Conservation (phyloP, 2,329 filamentous ascomycete genomes). For the Ophiocordyceps camponoti-leonardi region DNA sequence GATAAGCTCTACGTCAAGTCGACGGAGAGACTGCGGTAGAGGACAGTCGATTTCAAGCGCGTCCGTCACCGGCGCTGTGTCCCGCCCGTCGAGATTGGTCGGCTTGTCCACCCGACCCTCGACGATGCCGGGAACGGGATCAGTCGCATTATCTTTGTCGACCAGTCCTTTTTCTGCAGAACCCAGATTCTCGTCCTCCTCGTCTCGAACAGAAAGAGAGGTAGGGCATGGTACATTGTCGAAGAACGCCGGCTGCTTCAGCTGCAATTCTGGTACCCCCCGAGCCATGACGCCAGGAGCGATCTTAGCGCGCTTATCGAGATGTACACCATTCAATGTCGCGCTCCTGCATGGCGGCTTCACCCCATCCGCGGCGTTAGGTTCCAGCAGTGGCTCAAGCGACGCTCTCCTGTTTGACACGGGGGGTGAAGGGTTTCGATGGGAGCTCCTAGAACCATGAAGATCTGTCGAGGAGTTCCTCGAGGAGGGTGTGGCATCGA, state of each 20-base stretch:
- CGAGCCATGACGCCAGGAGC: slow-evolving; percentile 9
- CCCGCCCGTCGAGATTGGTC: slow-evolving; percentile 5
- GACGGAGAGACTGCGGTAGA: slow-evolving; percentile 39
- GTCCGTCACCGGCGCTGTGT: slow-evolving; percentile 11
- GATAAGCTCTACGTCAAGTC: slow-evolving; percentile 35
- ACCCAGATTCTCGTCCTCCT: slow-evolving; percentile 5
- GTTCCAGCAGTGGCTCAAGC: slow-evolving; percentile 12
- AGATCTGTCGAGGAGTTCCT: slow-evolving; percentile 3
- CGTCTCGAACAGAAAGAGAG: slow-evolving; percentile 8
- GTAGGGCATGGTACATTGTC: slow-evolving; percentile 15
- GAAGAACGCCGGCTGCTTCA: slow-evolving; percentile 17
- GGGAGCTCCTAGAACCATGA: slow-evolving; percentile 6
- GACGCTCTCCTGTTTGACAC: slow-evolving; percentile 14
- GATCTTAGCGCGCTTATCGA: slow-evolving; percentile 19
- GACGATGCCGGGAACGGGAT: background rate
- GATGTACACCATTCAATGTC: slow-evolving; percentile 11
- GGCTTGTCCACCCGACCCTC: slow-evolving; percentile 1
- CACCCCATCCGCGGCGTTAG: slow-evolving; percentile 11
- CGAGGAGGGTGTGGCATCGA: slow-evolving; percentile 2
- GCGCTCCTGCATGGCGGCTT: slow-evolving; percentile 13
- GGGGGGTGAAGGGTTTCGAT: slow-evolving; percentile 7
- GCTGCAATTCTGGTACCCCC: slow-evolving; percentile 16
- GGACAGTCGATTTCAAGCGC: slow-evolving; percentile 9
- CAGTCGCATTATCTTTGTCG: slow-evolving; percentile 1
- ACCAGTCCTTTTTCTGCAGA: slow-evolving; percentile 6